phyloP scores from a whole-genome alignment of 345 rosid species.

The Rhizophora mangle region DNA sequence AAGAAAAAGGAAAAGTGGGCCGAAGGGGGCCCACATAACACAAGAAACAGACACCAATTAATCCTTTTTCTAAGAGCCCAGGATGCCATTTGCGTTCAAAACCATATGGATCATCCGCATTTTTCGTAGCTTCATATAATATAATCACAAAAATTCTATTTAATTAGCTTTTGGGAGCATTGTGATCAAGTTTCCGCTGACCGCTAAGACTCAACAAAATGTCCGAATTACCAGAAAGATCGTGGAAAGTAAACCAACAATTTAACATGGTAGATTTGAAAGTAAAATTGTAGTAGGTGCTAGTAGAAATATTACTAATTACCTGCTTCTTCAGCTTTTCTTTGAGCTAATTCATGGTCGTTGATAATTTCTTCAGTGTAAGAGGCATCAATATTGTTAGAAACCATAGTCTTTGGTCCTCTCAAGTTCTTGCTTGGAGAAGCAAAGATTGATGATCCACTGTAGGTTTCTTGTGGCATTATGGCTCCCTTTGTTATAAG shows the following conservation, averaged over 20 bases:
- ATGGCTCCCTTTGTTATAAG: not conserved
- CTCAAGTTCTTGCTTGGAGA: constrained; percentile 58
- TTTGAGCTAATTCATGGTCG: constrained; percentile 73
- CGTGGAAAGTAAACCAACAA: not conserved
- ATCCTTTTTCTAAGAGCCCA: not conserved
- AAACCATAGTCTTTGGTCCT: constrained; percentile 47
- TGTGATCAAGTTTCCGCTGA: not conserved
- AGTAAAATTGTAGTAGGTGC: not conserved
- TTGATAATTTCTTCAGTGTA: constrained; percentile 46
- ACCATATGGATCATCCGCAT: constrained; percentile 10
- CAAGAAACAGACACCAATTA: not conserved
- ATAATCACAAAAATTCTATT: not conserved
- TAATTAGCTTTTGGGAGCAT: not conserved
- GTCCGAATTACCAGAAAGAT: not conserved
- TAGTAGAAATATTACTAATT: not conserved
- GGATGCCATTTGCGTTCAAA: too few relatives aligned
- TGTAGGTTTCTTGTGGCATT: constrained; percentile 71
- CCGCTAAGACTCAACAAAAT: too few relatives aligned
- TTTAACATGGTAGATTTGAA: not conserved
- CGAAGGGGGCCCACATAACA: constrained; percentile 23
- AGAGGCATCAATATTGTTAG: constrained; percentile 34
- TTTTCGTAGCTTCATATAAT: constrained; percentile 19
- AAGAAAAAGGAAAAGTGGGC: not conserved
- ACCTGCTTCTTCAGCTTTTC: constrained; percentile 99
- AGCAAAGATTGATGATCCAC: constrained; percentile 21